phyloP scores from a whole-genome alignment of 352 stramenopile genomes.

The Phytophthora quininea region DNA sequence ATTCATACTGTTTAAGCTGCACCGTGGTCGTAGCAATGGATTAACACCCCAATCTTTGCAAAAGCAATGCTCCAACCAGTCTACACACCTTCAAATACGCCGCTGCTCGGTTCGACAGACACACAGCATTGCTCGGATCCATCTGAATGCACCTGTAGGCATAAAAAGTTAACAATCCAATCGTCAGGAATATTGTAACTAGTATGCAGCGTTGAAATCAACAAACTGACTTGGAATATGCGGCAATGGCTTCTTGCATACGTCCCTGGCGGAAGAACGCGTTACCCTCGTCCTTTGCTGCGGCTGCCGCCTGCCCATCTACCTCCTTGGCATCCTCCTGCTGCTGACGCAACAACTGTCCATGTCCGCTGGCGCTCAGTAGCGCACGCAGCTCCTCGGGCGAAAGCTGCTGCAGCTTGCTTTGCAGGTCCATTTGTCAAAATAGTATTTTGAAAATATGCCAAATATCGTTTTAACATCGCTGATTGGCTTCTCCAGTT shows the following conservation, averaged over 20 bases:
- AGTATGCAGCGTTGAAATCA: not conserved
- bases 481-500: too few species aligned
- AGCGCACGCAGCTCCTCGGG: constrained; percentile 33
- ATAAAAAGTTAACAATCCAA: constrained; percentile 7
- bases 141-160: constrained; percentile 52
- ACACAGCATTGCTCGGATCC: constrained; percentile 43
- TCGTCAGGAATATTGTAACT: not conserved
- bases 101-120: constrained; percentile 72
- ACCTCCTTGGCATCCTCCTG: constrained; percentile 28
- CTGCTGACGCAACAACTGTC: constrained; percentile 10
- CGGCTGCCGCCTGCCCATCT: constrained; percentile 37
- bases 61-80: too few species aligned
- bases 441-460: too few species aligned
- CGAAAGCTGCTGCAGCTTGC: constrained; percentile 45
- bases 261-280: constrained; percentile 47
- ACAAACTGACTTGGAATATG: constrained; percentile 48
- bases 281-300: constrained; percentile 61
- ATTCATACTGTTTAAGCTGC: constrained; percentile 47
- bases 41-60: too few species aligned
- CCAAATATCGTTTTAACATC: too few species aligned
- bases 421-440: constrained; percentile 10
- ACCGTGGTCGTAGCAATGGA: not conserved
- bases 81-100: constrained; percentile 59
- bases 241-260: constrained; percentile 41
- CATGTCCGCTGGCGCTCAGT: constrained; percentile 41